These are phyloP conservation scores for Diaporthe sp. DNA, from an alignment of 2,329 filamentous ascomycete species.

Conservation along the genomic window DNA sequence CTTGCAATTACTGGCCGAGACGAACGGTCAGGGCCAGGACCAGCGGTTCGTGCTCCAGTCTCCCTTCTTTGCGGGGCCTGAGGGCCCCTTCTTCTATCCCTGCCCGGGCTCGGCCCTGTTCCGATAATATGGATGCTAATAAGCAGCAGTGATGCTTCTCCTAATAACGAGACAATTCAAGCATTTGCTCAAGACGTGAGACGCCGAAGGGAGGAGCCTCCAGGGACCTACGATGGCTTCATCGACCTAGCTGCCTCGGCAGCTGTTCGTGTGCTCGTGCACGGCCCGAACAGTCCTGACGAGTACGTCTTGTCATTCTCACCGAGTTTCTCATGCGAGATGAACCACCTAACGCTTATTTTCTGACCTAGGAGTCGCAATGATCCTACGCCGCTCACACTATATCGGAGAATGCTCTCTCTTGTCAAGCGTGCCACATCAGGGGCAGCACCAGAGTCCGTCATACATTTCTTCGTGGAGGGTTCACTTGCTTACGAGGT, in stretches of 20 bases:
- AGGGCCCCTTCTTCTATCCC: not conserved
- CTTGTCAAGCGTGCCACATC: constrained; percentile 6
- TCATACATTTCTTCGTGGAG: not conserved
- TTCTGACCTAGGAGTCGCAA: not conserved
- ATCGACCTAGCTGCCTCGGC: constrained; percentile 30
- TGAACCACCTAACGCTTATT: not conserved
- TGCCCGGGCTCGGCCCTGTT: not conserved
- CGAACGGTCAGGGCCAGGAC: not conserved
- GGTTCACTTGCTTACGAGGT: not conserved
- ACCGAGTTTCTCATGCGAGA: not conserved
- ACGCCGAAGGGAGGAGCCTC: constrained; percentile 9
- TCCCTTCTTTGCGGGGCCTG: not conserved
- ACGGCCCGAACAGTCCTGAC: not conserved
- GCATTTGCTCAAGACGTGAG: constrained; percentile 13
- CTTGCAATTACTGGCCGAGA: not conserved
- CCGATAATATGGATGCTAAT: not conserved
- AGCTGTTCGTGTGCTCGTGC: not conserved
- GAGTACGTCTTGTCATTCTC: not conserved
- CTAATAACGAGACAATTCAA: not conserved
- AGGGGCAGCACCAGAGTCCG: not conserved
- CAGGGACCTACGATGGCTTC: constrained; percentile 13
- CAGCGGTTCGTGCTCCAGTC: not conserved
- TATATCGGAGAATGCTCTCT: constrained; percentile 25
- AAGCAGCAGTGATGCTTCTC: not conserved
- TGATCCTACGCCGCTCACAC: not conserved